A percentile compares a stretch with the other conserved stretches of the same genome.
phyloP scores from a whole-genome alignment of 345 rosid genomes.

The Acer yangbiense region DNA sequence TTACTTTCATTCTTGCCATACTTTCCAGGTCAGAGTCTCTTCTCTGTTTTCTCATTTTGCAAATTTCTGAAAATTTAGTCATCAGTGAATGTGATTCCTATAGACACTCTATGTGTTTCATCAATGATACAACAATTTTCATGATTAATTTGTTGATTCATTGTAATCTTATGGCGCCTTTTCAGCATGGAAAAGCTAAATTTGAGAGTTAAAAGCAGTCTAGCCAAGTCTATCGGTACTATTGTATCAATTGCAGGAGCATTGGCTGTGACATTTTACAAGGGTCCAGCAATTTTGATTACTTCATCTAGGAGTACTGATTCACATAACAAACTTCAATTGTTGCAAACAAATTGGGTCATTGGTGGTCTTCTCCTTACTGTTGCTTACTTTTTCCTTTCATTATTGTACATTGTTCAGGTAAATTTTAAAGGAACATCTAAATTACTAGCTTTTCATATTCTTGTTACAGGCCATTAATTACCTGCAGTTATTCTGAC shows the following conservation, averaged over 20 bases:
- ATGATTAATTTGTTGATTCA: background rate
- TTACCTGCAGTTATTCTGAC: too few species aligned
- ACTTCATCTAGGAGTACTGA: background rate
- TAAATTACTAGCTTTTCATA: background rate
- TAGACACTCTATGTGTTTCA: background rate
- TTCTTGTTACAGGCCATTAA: background rate
- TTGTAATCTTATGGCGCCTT: background rate
- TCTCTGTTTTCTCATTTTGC: background rate
- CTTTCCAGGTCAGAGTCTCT: conserved; percentile 7
- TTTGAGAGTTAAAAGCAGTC: conserved; percentile 24
- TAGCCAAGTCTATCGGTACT: conserved; percentile 34
- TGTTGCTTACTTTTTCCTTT: background rate
- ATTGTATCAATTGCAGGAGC: conserved; percentile 25
- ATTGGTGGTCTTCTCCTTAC: conserved; percentile 21
- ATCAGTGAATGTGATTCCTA: background rate
- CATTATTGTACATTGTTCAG: conserved; percentile 4
- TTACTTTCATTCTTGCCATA: conserved; percentile 23
- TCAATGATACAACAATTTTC: too few species aligned
- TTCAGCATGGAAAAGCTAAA: conserved; percentile 33
- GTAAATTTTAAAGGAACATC: background rate
- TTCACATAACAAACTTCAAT: background rate
- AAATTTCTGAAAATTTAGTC: too few species aligned
- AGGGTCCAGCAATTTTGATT: conserved; percentile 18
- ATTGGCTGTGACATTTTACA: conserved; percentile 27
- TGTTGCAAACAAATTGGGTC: conserved; percentile 8